A percentile compares a stretch with the other conserved stretches of the same genome.
Evolutionary conservation across 1,139 yeast genomes (phyloP).

Genomic region (Saccharomyces hybrid): DNA sequence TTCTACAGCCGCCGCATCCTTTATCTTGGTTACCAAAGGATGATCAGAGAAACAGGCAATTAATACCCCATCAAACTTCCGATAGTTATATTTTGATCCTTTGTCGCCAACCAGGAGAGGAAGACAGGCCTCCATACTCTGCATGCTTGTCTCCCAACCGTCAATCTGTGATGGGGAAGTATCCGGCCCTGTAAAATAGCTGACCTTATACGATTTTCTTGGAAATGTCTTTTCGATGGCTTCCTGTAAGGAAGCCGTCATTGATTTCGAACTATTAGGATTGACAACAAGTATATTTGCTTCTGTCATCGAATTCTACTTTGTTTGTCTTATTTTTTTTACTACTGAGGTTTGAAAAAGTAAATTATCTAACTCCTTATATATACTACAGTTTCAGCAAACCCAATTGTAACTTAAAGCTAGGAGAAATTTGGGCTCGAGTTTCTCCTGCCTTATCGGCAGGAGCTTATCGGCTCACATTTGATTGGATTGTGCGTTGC

Average conservation of each 20-base stretch:
- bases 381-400: not conserved
- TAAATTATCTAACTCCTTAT: not conserved
- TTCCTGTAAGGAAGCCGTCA: slow-evolving; percentile 46
- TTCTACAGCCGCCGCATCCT: slow-evolving; percentile 36
- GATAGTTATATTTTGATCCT: slow-evolving; percentile 32
- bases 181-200: slow-evolving; percentile 59
- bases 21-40: slow-evolving; percentile 54
- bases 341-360: not conserved
- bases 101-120: slow-evolving; percentile 38
- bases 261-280: slow-evolving; percentile 60
- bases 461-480: not conserved
- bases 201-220: slow-evolving; percentile 30
- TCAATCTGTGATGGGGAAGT: slow-evolving; percentile 60
- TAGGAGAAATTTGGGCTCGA: not conserved
- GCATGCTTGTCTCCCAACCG: slow-evolving; percentile 44
- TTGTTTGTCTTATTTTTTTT: not conserved
- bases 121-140: slow-evolving; percentile 50
- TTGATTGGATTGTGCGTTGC: not conserved
- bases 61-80: slow-evolving; percentile 47
- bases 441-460: not conserved
- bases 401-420: not conserved
- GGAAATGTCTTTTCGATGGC: slow-evolving; percentile 38
- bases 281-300: slow-evolving; percentile 41
- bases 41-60: slow-evolving; percentile 79
- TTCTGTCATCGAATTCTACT: slow-evolving; percentile 4